Conservation (phyloP, 2,329 filamentous ascomycete genomes). For the Fusarium siculi region DNA sequence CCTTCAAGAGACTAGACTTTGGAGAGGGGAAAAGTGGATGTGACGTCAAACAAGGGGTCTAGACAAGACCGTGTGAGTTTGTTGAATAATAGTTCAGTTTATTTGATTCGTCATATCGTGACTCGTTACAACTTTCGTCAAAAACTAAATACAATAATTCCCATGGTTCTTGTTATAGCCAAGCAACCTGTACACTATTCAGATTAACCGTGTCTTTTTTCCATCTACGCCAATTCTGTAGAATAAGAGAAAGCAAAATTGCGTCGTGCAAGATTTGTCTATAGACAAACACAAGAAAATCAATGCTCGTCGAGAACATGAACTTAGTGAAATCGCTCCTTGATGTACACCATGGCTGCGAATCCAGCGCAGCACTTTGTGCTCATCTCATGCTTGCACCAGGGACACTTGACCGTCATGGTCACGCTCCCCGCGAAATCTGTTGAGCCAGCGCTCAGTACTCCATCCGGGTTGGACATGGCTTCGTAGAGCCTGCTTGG, state of each 20-base stretch:
- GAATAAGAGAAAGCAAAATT: conserved; percentile 16
- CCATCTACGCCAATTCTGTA: conserved; percentile 10
- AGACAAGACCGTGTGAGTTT: not conserved
- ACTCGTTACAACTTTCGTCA: conserved; percentile 38
- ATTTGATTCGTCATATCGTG: conserved; percentile 35
- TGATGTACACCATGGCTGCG: conserved; percentile 72
- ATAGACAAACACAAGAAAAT: not conserved
- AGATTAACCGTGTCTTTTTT: conserved; percentile 11
- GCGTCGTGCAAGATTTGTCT: conserved; percentile 33
- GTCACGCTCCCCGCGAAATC: conserved; percentile 67
- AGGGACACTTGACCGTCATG: conserved; percentile 74
- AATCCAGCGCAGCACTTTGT: conserved; percentile 75
- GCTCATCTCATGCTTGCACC: conserved; percentile 78
- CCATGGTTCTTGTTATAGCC: conserved; percentile 9
- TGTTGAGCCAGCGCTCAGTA: conserved; percentile 58
- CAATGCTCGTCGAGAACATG: not conserved
- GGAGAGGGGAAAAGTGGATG: conserved; percentile 8
- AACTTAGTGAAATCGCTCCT: conserved; percentile 67
- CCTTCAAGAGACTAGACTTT: not conserved
- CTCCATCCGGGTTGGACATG: conserved; percentile 68
- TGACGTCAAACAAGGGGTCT: conserved; percentile 37
- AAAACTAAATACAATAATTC: conserved; percentile 33
- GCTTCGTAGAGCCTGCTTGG: conserved; percentile 71
- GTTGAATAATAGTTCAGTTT: not conserved
- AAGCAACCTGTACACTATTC: conserved; percentile 5